Conservation (phyloP, 108 stramenopile genomes). For the Pseudonitzschia multistriata region DNA sequence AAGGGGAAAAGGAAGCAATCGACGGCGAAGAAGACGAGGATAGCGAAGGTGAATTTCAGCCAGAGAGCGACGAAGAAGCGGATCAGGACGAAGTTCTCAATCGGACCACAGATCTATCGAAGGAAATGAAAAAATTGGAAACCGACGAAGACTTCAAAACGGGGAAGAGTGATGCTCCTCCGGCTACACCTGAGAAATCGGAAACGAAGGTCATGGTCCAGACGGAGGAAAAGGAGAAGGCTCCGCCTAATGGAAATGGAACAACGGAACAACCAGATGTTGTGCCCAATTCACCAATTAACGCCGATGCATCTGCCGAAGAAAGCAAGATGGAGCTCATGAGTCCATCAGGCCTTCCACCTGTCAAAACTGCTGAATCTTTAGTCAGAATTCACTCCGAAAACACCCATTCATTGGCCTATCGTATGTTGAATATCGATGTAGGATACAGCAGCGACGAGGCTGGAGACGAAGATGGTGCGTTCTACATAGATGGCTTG, state of each 20-base stretch:
- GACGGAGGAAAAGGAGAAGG: background rate
- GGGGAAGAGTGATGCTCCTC: background rate
- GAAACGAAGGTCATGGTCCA: background rate
- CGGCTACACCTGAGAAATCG: constrained; percentile 5
- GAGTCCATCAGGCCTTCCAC: background rate
- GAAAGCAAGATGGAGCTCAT: background rate
- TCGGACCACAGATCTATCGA: background rate
- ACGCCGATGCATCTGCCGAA: background rate
- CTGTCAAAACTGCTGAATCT: background rate
- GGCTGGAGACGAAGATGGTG: constrained; percentile 85
- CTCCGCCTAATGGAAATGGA: background rate
- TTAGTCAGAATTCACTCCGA: constrained; percentile 46
- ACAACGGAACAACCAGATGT: constrained; percentile 20
- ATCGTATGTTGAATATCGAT: constrained; percentile 67
- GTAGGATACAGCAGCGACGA: constrained; percentile 89
- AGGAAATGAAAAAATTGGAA: constrained; percentile 7
- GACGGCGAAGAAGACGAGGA: constrained; percentile 56
- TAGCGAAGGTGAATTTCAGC: constrained; percentile 68
- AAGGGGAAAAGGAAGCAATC: constrained; percentile 39
- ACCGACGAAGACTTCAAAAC: constrained; percentile 6
- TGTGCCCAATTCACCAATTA: background rate
- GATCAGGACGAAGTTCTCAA: constrained; percentile 14
- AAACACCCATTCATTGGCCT: constrained; percentile 70
- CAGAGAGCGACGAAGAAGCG: constrained; percentile 77
- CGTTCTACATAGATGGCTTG: constrained; percentile 78